These are phyloP conservation scores for Chionographis japonica DNA, from an alignment of 106 monocot genomes.

Conservation along the genomic window DNA sequence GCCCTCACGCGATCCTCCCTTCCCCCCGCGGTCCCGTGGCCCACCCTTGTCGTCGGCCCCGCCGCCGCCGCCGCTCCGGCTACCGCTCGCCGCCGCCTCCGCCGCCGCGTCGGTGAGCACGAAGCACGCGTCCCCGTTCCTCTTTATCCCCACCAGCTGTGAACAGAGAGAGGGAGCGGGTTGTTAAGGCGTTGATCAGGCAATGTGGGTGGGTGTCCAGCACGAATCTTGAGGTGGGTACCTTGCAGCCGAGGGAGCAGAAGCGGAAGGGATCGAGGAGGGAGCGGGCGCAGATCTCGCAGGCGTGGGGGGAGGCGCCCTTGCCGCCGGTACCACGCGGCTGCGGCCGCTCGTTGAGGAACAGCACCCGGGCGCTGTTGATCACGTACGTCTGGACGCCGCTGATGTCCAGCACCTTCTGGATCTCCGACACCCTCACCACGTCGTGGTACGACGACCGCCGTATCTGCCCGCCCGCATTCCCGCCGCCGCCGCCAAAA, in stretches of 20 bases:
- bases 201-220: background rate
- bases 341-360: conserved; percentile 87
- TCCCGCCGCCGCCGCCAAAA: background rate
- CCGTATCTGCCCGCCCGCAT: conserved; percentile 43
- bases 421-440: conserved; percentile 69
- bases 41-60: conserved; percentile 2
- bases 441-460: conserved; percentile 91
- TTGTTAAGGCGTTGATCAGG: background rate
- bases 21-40: background rate
- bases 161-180: background rate
- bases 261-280: conserved; percentile 75
- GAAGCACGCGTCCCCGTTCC: conserved; percentile 52
- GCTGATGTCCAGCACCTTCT: conserved; percentile 55
- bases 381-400: conserved; percentile 95
- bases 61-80: conserved; percentile 1
- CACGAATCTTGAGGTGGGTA: background rate
- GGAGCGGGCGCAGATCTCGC: conserved; percentile 78
- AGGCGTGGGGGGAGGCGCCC: conserved; percentile 39
- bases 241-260: conserved; percentile 86
- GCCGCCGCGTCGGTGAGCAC: conserved; percentile 14
- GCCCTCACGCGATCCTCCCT: conserved; percentile 7
- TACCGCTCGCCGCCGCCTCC: background rate
- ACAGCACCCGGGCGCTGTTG: conserved; percentile 83
- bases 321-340: conserved; percentile 29
- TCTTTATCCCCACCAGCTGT: conserved; percentile 59